These are phyloP conservation scores for Trichosporon coremiiforme DNA, from an alignment of 1,284 basidiomycete genomes.

Conservation along the genomic window DNA sequence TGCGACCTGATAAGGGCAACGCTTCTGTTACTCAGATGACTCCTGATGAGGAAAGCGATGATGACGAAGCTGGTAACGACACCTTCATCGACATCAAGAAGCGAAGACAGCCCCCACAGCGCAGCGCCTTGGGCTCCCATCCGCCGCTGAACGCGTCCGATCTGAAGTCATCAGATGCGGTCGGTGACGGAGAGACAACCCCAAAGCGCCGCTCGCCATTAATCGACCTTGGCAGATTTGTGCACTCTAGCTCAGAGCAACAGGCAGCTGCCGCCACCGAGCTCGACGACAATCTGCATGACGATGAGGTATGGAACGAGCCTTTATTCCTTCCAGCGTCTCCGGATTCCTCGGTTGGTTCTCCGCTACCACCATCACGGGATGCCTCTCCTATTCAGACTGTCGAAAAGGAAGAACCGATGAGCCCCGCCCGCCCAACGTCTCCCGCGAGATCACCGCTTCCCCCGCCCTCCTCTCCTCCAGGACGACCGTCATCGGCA, in stretches of 20 bases:
- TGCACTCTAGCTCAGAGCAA: neutral
- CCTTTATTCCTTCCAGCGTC: neutral
- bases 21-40: neutral
- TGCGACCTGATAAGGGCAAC: neutral
- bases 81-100: conserved; percentile 22
- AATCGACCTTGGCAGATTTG: neutral
- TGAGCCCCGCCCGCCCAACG: neutral
- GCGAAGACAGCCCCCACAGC: neutral
- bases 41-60: conserved; percentile 20
- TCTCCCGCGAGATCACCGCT: neutral
- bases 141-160: neutral
- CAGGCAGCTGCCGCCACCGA: neutral
- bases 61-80: conserved; percentile 28
- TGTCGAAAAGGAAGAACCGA: neutral
- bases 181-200: neutral
- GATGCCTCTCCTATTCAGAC: neutral
- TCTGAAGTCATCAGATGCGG: neutral
- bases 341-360: conserved; percentile 3
- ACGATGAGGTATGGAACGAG: neutral
- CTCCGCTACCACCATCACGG: neutral
- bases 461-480: neutral
- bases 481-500: neutral
- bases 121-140: neutral
- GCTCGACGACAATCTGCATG: neutral
- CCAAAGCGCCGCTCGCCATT: conserved; percentile 4